Base-by-base conservation (phyloP, 148 eudicot genomes). In the Vaccinium vitisidaea region DNA sequence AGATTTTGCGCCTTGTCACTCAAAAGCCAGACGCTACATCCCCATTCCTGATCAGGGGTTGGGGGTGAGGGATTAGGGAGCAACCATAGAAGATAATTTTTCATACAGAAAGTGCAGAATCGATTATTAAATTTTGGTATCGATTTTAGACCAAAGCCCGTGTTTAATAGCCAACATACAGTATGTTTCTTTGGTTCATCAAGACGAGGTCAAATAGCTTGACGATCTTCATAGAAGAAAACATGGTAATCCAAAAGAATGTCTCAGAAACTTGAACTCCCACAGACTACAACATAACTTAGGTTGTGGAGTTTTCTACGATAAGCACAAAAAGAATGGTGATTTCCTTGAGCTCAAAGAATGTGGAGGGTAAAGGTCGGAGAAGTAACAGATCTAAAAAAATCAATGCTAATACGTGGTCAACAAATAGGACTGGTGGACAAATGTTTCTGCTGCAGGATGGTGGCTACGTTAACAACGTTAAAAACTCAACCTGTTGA, bases 401-500 rank as follows among this genome's bases (percentile, higher is more conserved):
- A 56, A 30, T 80, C 6, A 36, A 56, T 19, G n/a, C 32, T 30
- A 43, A n/a, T 13, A 69, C 3, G 36, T 27, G 74, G 53, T 67
- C 14, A 84, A 56, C 19, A 61, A 80, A 21, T 6, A 50, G 69
- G 27, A 39, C 65, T 75, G 16, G 77, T 75, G 15, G 58, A 77
- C 23, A 61, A 16, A 67, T 63, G 46, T 36, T 46, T 75, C 67
- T 75, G 59, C 67, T 63, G 58, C 46, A 81, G 19, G 25, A 59
- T 30, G n/a, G 46, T n/a, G 77, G 53, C 50, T 19, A 52, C 18
- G 48, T 73, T 54, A 55, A 23, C 32, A 56, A 8, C 32, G 8
- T 81, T 27, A 71, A 32, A 49, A 54, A 71, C 19, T 81, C 80
- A 67, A 65, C 83, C 53, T 49, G 5, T 39, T 36, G 75, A 9